phyloP scores from a whole-genome alignment of 2,329 filamentous ascomycete genomes.

The Paracamarosporium sp. region DNA sequence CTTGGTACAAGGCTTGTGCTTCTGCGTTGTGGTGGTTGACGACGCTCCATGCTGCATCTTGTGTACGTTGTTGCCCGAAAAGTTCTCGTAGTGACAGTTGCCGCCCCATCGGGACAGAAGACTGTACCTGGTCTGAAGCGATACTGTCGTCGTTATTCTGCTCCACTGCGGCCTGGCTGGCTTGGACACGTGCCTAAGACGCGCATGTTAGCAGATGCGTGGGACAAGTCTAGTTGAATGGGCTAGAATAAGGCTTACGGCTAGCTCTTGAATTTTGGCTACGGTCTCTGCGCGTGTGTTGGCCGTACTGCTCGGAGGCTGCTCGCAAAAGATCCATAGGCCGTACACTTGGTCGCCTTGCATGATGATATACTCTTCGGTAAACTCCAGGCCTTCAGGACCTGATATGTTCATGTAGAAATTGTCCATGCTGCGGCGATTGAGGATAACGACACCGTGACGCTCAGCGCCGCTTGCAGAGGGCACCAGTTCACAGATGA shows the following conservation, averaged over 20 bases:
- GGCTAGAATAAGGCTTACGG: constrained; percentile 28
- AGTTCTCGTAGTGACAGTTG: constrained; percentile 61
- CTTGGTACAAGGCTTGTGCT: neutral
- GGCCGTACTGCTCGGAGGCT: constrained; percentile 61
- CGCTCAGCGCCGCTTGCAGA: constrained; percentile 46
- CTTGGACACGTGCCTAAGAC: constrained; percentile 50
- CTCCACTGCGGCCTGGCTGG: constrained; percentile 54
- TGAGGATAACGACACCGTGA: constrained; percentile 55
- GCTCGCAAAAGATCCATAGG: constrained; percentile 70
- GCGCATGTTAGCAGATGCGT: neutral
- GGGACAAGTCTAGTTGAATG: no score
- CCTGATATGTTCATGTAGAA: constrained; percentile 53
- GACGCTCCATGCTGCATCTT: constrained; percentile 60
- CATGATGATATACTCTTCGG: constrained; percentile 67
- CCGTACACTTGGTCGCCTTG: constrained; percentile 61
- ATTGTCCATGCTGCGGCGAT: constrained; percentile 57
- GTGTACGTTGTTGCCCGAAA: constrained; percentile 61
- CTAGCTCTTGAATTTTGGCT: constrained; percentile 62
- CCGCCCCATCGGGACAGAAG: constrained; percentile 57
- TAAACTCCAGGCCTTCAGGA: constrained; percentile 54
- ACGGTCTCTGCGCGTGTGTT: constrained; percentile 59
- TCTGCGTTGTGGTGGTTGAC: constrained; percentile 49
- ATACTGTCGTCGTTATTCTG: constrained; percentile 24
- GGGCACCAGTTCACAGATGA: constrained; percentile 72
- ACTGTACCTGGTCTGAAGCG: constrained; percentile 38